phyloP scores from a whole-genome alignment of 176 grass and related monocot species.

The Eremochloa ophiuroides region DNA sequence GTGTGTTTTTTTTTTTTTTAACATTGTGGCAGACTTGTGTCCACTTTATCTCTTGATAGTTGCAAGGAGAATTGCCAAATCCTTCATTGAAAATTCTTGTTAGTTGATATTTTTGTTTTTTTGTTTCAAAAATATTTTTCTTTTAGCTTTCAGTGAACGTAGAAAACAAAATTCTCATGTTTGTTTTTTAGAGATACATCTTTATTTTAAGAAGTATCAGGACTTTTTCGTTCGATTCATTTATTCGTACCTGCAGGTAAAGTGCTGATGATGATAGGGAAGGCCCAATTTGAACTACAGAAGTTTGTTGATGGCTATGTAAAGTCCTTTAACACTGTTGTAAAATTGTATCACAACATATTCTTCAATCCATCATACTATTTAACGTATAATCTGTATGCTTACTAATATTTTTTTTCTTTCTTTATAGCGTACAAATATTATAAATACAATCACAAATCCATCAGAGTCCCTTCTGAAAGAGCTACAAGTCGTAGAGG shows the following conservation, averaged over 20 bases:
- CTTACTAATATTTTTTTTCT: conserved; percentile 26
- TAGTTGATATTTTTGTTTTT: too few species aligned
- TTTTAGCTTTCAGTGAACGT: conserved; percentile 9
- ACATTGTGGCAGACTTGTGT: background rate
- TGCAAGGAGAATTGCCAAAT: too few species aligned
- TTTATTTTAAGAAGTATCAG: conserved; percentile 13
- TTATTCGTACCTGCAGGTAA: conserved; percentile 52
- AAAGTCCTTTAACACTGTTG: conserved; percentile 32
- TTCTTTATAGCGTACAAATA: conserved; percentile 74
- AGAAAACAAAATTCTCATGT: background rate
- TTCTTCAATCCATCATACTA: background rate
- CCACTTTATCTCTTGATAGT: background rate
- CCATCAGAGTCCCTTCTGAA: conserved; percentile 99
- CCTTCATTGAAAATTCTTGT: background rate
- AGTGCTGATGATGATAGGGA: conserved; percentile 81
- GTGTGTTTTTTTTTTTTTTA: background rate
- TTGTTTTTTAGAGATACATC: background rate
- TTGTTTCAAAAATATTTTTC: conserved; percentile 11
- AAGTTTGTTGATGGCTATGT: conserved; percentile 88
- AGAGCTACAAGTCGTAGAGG: conserved; percentile 97
- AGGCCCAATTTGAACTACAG: conserved; percentile 82
- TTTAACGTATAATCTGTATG: conserved; percentile 20
- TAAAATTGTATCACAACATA: conserved; percentile 11
- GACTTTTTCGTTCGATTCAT: conserved; percentile 12
- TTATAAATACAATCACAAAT: conserved; percentile 80